Conservation (phyloP, 768 basidiomycete genomes). For the Tulasnella sp. region DNA sequence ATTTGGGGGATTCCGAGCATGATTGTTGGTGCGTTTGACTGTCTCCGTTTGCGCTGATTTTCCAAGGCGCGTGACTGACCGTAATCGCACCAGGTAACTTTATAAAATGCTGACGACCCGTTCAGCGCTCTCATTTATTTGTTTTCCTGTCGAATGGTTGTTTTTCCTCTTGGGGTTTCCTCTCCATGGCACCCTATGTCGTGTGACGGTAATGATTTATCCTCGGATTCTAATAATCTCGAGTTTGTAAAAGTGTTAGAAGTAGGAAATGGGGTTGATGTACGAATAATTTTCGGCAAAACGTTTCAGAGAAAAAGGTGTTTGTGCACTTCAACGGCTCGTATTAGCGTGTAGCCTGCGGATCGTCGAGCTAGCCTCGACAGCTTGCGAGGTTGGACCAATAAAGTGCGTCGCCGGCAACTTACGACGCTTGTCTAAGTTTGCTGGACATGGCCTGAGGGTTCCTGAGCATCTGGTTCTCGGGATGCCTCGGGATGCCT, state of each 20-base stretch:
- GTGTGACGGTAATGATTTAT: not conserved
- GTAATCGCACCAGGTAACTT: slow-evolving; percentile 12
- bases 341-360: no score
- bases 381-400: no score
- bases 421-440: no score
- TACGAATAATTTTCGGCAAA: not conserved
- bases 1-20: slow-evolving; percentile 81
- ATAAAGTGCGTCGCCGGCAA: no score
- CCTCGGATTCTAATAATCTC: not conserved
- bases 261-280: not conserved
- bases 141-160: not conserved
- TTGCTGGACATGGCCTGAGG: no score
- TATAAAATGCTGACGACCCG: slow-evolving; percentile 7
- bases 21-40: slow-evolving; percentile 50
- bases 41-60: no score
- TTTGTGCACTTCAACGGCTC: no score
- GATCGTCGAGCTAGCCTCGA: no score
- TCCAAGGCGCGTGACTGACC: no score
- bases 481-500: no score
- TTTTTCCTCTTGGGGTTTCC: not conserved
- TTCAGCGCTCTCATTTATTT: not conserved
- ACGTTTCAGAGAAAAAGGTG: no score
- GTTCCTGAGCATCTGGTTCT: no score
- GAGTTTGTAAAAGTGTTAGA: not conserved
- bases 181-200: not conserved